Evolutionary conservation across 139 green algal species (phyloP).

Genomic region (Tetraselmis chui): DNA sequence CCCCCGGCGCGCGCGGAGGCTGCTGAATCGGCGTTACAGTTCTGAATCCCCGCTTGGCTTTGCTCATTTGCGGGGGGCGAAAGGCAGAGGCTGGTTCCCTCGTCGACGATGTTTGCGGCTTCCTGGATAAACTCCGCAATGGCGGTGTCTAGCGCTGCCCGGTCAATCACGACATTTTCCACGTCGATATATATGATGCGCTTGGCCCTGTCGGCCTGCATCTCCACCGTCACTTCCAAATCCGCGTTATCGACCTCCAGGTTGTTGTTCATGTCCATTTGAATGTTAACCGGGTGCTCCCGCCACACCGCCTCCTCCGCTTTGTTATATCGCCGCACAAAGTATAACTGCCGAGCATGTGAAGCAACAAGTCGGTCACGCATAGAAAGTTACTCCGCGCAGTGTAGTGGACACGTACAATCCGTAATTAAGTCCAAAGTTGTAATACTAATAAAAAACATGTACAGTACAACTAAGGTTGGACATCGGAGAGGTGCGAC

Average conservation of each 20-base stretch:
- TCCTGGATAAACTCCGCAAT: neutral
- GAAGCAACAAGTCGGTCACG: neutral
- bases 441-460: too few species aligned
- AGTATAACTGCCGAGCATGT: neutral
- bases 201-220: neutral
- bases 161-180: neutral
- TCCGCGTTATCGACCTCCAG: neutral
- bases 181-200: neutral
- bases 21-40: neutral
- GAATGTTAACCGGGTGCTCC: neutral
- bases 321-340: neutral
- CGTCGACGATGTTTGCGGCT: neutral
- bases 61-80: too few species aligned
- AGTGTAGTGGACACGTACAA: too few species aligned
- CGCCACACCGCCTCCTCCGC: neutral
- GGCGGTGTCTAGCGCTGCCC: neutral
- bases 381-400: neutral
- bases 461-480: too few species aligned
- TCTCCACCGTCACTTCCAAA: neutral
- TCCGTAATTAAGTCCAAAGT: too few species aligned
- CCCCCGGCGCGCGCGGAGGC: too few species aligned
- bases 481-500: too few species aligned
- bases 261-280: neutral
- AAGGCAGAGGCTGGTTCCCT: neutral
- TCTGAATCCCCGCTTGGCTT: neutral